Base-by-base conservation (phyloP, 1,139 yeast species). In the Candida mesenterica region DNA sequence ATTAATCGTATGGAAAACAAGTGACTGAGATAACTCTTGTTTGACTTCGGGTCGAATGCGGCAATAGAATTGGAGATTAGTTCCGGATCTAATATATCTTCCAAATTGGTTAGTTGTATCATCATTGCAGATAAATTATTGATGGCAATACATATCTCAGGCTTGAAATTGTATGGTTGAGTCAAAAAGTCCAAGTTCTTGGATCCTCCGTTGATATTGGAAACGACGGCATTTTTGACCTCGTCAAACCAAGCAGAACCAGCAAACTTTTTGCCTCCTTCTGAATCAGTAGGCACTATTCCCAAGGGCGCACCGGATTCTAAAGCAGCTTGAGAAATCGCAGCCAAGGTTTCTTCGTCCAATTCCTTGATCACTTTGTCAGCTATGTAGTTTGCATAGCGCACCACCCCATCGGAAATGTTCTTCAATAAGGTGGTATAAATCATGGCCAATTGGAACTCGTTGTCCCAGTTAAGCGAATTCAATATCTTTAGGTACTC, bases 71-170 rank as follows among this genome's bases (percentile, higher is more conserved):
- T 57, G 5, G 86, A 79, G 15, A 83, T 66, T 30, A 59, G 50
- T 41, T 83, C 90, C 0, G 92, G 80, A 42, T 83, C 79, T 13
- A 85, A 50, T 20, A 69, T 57, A 3, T 70, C 75, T 50, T 86
- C 96, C 30, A 88, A 57, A 34, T 68, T 73, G 34, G 77, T 72
- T 25, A 87, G 57, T 44, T 78, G 76, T 2, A 64, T 57, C 58
- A 78, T 70, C 62, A 85, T 76, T 14, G 79, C 75, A 5, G 82
- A 79, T 14, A 88, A 54, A 49, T 88, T 79, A 55, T 86, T 86
- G 37, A 88, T 64, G 15, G 84, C 82, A n/a, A 85, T 76, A 58
- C 95, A 87, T 0, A 92, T 80, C 36, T 73, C 68, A 3, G 73
- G 67, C 42, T 72, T 67, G 59, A 85, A 86, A 38, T 77, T 72